Percentiles rank a stretch among this genome's conserved stretches.
Conservation (phyloP, 805 yeast genomes). For the Tetrapisispora phaffii region DNA sequence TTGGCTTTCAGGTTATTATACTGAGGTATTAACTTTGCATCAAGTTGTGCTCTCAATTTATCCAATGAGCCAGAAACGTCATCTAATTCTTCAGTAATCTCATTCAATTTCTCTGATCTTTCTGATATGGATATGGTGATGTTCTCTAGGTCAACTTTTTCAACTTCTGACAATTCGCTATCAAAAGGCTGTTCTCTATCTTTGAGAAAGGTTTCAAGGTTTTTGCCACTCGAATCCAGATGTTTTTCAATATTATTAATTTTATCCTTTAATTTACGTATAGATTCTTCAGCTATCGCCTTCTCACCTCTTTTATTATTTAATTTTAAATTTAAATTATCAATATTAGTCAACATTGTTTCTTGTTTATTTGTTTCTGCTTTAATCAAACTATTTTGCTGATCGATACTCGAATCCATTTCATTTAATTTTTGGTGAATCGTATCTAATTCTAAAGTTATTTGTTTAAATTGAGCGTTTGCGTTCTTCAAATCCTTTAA, state of each 20-base stretch:
- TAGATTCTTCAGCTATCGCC: constrained; percentile 36
- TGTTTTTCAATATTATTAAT: constrained; percentile 29
- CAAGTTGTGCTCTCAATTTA: constrained; percentile 43
- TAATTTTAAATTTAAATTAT: constrained; percentile 35
- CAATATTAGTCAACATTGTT: constrained; percentile 32
- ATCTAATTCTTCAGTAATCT: constrained; percentile 17
- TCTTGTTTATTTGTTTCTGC: constrained; percentile 34
- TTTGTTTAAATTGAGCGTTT: constrained; percentile 19
- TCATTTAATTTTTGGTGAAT: constrained; percentile 33
- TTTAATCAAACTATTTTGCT: constrained; percentile 37
- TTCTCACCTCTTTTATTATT: constrained; percentile 35
- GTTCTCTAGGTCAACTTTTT: constrained; percentile 35
- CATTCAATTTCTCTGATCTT: constrained; percentile 39
- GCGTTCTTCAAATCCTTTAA: constrained; percentile 48
- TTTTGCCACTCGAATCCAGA: constrained; percentile 31
- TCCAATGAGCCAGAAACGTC: constrained; percentile 18
- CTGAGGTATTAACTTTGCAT: constrained; percentile 49
- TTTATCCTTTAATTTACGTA: constrained; percentile 30
- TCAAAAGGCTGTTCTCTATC: constrained; percentile 51
- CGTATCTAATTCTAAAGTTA: constrained; percentile 34
- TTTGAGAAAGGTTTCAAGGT: constrained; percentile 33
- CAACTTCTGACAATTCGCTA: constrained; percentile 41
- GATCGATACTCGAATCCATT: constrained; percentile 45
- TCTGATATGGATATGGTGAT: constrained; percentile 34
- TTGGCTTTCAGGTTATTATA: constrained; percentile 31